phyloP scores from a whole-genome alignment of 2,329 filamentous ascomycete species.

The Mariannaea elegans region DNA sequence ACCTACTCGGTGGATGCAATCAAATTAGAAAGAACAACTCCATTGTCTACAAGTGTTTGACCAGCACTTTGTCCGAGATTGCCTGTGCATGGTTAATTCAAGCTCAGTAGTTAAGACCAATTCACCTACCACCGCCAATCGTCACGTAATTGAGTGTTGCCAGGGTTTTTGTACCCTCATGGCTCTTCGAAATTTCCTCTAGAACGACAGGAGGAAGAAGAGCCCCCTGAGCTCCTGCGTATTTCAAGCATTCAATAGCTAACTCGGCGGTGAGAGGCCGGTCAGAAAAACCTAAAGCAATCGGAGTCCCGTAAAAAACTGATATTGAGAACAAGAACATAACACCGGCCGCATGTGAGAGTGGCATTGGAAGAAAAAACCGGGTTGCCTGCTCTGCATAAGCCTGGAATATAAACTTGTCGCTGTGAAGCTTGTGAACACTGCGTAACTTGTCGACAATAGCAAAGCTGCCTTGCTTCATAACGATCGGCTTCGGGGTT shows the following conservation, averaged over 20 bases:
- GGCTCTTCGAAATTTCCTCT: slow-evolving; percentile 52
- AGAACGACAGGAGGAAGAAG: slow-evolving; percentile 51
- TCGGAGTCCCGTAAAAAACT: slow-evolving; percentile 18
- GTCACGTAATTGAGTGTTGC: slow-evolving; percentile 44
- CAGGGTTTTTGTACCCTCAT: slow-evolving; percentile 43
- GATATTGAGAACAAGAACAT: slow-evolving; percentile 17
- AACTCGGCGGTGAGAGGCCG: slow-evolving; percentile 48
- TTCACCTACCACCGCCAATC: slow-evolving; percentile 50
- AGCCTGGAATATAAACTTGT: not conserved
- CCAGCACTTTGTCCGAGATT: slow-evolving; percentile 50
- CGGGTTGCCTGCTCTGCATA: slow-evolving; percentile 1
- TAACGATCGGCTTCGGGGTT: slow-evolving; percentile 37
- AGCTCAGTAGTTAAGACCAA: not conserved
- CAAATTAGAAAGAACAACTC: slow-evolving; percentile 46
- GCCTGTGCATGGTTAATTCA: slow-evolving; percentile 37
- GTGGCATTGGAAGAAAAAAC: slow-evolving; percentile 30
- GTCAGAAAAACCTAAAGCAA: slow-evolving; percentile 43
- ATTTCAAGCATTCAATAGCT: slow-evolving; percentile 42
- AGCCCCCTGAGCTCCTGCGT: slow-evolving; percentile 39
- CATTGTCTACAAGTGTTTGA: slow-evolving; percentile 47
- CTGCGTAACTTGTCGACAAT: slow-evolving; percentile 15
- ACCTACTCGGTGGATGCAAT: slow-evolving; percentile 56
- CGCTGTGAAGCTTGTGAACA: slow-evolving; percentile 20
- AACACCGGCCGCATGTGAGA: slow-evolving; percentile 35
- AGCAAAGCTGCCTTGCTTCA: slow-evolving; percentile 28